These are phyloP conservation scores for Dothidotthia symphoricarpi DNA, from an alignment of 2,329 filamentous ascomycete species.

Conservation along the genomic window DNA sequence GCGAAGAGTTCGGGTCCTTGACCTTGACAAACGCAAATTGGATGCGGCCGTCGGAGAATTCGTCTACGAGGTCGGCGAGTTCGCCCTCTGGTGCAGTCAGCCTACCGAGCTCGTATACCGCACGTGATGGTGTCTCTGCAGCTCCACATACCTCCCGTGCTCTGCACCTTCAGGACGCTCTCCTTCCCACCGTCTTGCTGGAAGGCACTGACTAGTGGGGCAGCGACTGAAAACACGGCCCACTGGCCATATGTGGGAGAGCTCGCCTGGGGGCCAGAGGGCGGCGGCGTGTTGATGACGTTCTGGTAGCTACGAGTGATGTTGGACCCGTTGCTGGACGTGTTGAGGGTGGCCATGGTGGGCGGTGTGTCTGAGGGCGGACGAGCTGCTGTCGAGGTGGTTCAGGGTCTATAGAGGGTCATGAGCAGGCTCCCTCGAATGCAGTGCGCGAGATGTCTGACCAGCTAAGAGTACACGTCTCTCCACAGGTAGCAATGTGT, in stretches of 20 bases:
- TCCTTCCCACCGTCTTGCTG: constrained; percentile 83
- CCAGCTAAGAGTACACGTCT: constrained; percentile 11
- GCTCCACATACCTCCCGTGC: constrained; percentile 77
- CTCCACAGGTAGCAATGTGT: too few relatives aligned
- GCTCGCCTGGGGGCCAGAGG: constrained; percentile 57
- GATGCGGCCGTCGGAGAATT: constrained; percentile 93
- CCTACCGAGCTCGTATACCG: too few relatives aligned
- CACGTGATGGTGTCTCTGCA: too few relatives aligned
- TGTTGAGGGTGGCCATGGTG: constrained; percentile 70
- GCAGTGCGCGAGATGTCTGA: constrained; percentile 2
- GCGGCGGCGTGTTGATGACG: constrained; percentile 60
- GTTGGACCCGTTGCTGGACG: constrained; percentile 54
- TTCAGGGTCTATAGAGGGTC: background rate
- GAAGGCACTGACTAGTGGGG: constrained; percentile 89
- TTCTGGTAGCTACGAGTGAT: constrained; percentile 62
- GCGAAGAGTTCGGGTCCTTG: constrained; percentile 84
- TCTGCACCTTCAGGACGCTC: constrained; percentile 92
- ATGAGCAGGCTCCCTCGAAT: too few relatives aligned
- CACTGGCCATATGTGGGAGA: constrained; percentile 88
- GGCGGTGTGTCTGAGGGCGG: constrained; percentile 29
- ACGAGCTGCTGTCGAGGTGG: constrained; percentile 7
- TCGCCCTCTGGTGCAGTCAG: constrained; percentile 69
- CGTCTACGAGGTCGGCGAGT: constrained; percentile 82
- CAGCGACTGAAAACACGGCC: constrained; percentile 91
- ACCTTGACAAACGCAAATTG: constrained; percentile 97